phyloP scores from a whole-genome alignment of 805 yeast genomes.

The Spathaspora gorwiae region DNA sequence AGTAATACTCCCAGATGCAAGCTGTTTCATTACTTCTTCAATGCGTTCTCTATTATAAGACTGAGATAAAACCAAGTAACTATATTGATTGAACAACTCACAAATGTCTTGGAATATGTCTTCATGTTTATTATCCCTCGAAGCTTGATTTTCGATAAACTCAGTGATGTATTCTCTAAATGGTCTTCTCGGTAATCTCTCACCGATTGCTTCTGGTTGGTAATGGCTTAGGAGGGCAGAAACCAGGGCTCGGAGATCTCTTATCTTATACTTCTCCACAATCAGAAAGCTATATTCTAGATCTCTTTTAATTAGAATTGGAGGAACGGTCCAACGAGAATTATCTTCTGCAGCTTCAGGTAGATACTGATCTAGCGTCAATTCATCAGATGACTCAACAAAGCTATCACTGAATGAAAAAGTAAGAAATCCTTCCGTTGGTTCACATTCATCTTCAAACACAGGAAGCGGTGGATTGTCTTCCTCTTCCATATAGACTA shows the following conservation, averaged over 20 bases:
- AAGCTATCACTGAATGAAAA: background rate
- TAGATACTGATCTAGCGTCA: background rate
- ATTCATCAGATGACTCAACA: background rate
- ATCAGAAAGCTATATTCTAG: background rate
- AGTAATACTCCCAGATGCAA: too few species aligned
- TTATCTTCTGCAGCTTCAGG: background rate
- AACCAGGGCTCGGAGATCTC: background rate
- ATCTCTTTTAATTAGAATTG: background rate
- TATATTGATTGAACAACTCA: too few species aligned
- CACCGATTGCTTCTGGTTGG: too few species aligned
- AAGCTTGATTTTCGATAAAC: too few species aligned
- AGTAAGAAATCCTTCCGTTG: background rate
- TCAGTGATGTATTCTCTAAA: too few species aligned
- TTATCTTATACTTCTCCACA: background rate
- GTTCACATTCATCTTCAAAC: constrained; percentile 3
- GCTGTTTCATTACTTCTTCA: too few species aligned
- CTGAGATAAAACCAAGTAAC: too few species aligned
- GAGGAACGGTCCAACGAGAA: background rate
- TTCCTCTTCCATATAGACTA: too few species aligned
- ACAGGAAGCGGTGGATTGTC: background rate
- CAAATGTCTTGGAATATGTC: too few species aligned
- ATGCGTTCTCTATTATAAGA: too few species aligned
- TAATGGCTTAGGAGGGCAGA: background rate
- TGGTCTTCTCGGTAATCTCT: too few species aligned
- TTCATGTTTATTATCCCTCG: too few species aligned